Evolutionary conservation across 2,329 filamentous ascomycete species (phyloP).

Genomic region (Penicillium sp.): DNA sequence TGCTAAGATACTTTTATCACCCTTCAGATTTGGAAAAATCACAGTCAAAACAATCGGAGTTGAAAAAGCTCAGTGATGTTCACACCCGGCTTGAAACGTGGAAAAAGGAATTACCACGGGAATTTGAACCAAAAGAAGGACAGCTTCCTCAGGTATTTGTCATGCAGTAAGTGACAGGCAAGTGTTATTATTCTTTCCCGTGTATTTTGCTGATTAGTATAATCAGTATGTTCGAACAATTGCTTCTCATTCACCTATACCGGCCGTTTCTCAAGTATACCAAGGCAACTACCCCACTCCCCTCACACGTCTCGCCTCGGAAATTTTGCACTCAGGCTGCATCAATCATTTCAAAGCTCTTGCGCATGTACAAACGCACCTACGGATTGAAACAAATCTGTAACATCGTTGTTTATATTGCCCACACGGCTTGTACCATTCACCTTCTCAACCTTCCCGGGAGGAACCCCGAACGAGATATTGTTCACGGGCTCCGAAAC

Average conservation of each 20-base stretch:
- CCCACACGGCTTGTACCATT: slow-evolving; percentile 91
- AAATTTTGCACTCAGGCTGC: slow-evolving; percentile 91
- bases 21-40: slow-evolving; percentile 64
- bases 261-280: slow-evolving; percentile 92
- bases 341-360: slow-evolving; percentile 85
- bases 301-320: slow-evolving; percentile 82
- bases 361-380: slow-evolving; percentile 88
- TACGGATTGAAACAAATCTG: slow-evolving; percentile 92
- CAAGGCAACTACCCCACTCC: slow-evolving; percentile 76
- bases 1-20: slow-evolving; percentile 89
- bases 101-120: slow-evolving; percentile 78
- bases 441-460: slow-evolving; percentile 91
- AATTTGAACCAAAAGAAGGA: slow-evolving; percentile 86
- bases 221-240: slow-evolving; percentile 90
- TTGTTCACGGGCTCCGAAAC: slow-evolving; percentile 86
- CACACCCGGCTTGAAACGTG: slow-evolving; percentile 88
- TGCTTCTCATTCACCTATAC: slow-evolving; percentile 94
- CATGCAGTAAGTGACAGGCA: slow-evolving; percentile 71
- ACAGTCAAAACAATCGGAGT: slow-evolving; percentile 74
- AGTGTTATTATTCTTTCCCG: neutral
- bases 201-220: slow-evolving; percentile 16
- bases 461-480: slow-evolving; percentile 84
- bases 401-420: slow-evolving; percentile 95
- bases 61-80: slow-evolving; percentile 90
- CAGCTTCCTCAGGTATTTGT: slow-evolving; percentile 79